phyloP scores from a whole-genome alignment of 2,329 filamentous ascomycete species.

The Talaromyces amestolkiae region DNA sequence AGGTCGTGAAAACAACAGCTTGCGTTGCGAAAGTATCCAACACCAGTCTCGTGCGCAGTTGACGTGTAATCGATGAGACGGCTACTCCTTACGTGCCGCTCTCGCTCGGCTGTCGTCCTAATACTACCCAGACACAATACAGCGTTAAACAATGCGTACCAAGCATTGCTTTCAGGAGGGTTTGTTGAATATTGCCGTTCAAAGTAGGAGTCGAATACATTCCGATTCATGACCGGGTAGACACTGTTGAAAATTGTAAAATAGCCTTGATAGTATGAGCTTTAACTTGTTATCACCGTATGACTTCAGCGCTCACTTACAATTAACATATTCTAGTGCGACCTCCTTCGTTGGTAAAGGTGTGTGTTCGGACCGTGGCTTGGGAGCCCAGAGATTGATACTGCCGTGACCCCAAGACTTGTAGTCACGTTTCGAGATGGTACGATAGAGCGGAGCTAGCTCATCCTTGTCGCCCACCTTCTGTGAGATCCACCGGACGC shows the following conservation, averaged over 20 bases:
- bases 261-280: neutral
- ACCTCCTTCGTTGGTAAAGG: slow-evolving; percentile 3
- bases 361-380: slow-evolving; percentile 1
- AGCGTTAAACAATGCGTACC: slow-evolving; percentile 12
- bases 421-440: neutral
- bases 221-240: slow-evolving; percentile 2
- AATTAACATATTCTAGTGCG: slow-evolving; percentile 8
- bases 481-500: slow-evolving; percentile 5
- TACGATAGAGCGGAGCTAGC: neutral
- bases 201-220: slow-evolving; percentile 5
- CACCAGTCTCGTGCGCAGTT: neutral
- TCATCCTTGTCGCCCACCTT: slow-evolving; percentile 5
- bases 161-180: neutral
- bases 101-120: slow-evolving; percentile 9
- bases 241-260: slow-evolving; percentile 11
- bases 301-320: neutral
- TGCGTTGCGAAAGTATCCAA: slow-evolving; percentile 14
- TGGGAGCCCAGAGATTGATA: slow-evolving; percentile 5
- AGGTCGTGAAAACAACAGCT: slow-evolving; percentile 10
- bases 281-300: no score
- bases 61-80: slow-evolving; percentile 14
- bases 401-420: neutral
- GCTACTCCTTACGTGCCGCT: slow-evolving; percentile 10
- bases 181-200: slow-evolving; percentile 5
- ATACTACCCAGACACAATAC: slow-evolving; percentile 11